Percentiles rank a stretch among this genome's conserved stretches.
Evolutionary conservation across 192 early-diverging fungal species (phyloP).

Genomic region (Thamnidium elegans): DNA sequence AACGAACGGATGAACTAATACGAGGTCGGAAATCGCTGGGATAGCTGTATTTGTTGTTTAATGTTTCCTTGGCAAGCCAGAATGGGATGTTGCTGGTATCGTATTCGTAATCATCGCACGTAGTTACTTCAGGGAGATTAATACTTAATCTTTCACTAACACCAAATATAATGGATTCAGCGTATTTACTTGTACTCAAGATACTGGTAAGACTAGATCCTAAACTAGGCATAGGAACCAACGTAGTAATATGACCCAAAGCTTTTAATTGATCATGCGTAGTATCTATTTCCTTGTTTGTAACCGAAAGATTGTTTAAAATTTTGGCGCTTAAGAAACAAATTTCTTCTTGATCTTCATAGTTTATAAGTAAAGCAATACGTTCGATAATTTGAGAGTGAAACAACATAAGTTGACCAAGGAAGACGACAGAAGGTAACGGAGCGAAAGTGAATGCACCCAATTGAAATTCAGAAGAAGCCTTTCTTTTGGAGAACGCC

Average conservation of each 20-base stretch:
- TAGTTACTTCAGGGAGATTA: conserved; percentile 45
- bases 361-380: conserved; percentile 69
- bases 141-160: conserved; percentile 71
- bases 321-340: conserved; percentile 74
- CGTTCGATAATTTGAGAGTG: conserved; percentile 64
- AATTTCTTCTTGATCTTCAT: conserved; percentile 66
- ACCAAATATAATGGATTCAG: conserved; percentile 74
- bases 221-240: conserved; percentile 29
- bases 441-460: conserved; percentile 39
- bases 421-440: conserved; percentile 57
- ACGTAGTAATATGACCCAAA: conserved; percentile 24
- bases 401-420: conserved; percentile 80
- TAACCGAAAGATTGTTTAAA: conserved; percentile 72
- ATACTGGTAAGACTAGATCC: conserved; percentile 75
- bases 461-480: conserved; percentile 31
- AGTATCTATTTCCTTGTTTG: conserved; percentile 47
- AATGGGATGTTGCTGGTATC: conserved; percentile 38
- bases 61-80: conserved; percentile 25
- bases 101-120: conserved; percentile 25
- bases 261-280: neutral
- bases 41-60: conserved; percentile 20
- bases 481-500: conserved; percentile 28
- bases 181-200: conserved; percentile 58
- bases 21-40: conserved; percentile 14
- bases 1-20: conserved; percentile 51